Base-by-base conservation (phyloP, 2,329 filamentous ascomycete genomes). In the Aspergillus ochraceus region DNA sequence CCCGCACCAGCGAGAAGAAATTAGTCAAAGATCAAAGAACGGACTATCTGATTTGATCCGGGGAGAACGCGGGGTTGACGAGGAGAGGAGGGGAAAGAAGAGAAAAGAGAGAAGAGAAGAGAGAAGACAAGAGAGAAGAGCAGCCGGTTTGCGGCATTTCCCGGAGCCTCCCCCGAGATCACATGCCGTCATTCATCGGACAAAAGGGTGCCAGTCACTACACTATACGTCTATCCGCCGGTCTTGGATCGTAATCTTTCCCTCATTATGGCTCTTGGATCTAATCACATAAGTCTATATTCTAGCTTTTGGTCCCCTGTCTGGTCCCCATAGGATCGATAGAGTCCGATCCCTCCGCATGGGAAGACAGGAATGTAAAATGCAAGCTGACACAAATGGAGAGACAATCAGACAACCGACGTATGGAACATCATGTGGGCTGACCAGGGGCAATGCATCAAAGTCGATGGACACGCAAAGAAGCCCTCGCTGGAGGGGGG, bases 301-400 rank as follows among this genome's bases (percentile, higher is more conserved):
- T 66, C 62, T 66, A 67, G 59, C 58, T 64, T 65, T 66, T 53
- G 52, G 50, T 46, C 55, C 50, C 58, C 56, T 54, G 57, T 36
- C 32, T 50, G 12, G 46, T 54, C 57, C 60, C 50, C 53, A 55
- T 49, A 36, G 58, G 46, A 60, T 52, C 49, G 19, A n/a, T n/a
- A 6, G 14, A 10, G 39, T 19, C 39, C 42, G 42, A n/a, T 19
- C 42, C 42, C 17, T n/a, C 58, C 26, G 36, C 26, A 54, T 9
- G 26, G 52, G 52, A 57, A 45, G 36, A 55, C 51, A 12, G 11
- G 42, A 32, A 30, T 47, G 42, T 26, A 49, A 29, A 64, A 63
- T 58, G 58, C 52, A 63, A 57, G 51, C 49, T 22, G 32, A 56
- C 51, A 56, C 54, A 55, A 19, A 60, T 49, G 53, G 39, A 60